phyloP scores from a whole-genome alignment of 768 basidiomycete genomes.

The Lactarius psammicola region DNA sequence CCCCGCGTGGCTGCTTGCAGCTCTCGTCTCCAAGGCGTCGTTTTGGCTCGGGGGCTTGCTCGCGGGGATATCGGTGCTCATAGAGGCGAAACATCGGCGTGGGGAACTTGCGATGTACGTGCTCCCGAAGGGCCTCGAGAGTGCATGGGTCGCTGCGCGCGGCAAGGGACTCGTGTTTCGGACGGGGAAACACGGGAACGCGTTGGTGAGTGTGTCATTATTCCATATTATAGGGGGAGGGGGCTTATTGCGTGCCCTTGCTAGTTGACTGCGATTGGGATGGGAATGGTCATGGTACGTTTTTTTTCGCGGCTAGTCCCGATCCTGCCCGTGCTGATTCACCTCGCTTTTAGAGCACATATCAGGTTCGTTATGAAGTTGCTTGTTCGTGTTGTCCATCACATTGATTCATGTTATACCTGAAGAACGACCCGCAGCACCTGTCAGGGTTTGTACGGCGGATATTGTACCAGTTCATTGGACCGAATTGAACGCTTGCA shows the following conservation, averaged over 20 bases:
- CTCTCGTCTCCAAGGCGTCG: constrained; percentile 65
- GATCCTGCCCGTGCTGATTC: constrained; percentile 11
- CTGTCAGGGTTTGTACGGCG: constrained; percentile 80
- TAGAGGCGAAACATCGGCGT: constrained; percentile 83
- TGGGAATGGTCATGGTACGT: constrained; percentile 89
- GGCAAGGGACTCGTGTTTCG: constrained; percentile 73
- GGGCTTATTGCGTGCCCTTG: constrained; percentile 15
- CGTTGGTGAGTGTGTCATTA: constrained; percentile 46
- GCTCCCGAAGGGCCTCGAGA: constrained; percentile 86
- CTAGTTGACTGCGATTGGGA: constrained; percentile 67
- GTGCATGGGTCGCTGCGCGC: constrained; percentile 75
- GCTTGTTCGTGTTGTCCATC: background rate
- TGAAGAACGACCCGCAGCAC: constrained; percentile 69
- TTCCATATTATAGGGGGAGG: background rate
- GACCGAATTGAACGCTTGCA: constrained; percentile 57
- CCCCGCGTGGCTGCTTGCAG: constrained; percentile 49
- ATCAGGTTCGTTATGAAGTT: constrained; percentile 49
- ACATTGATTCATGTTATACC: background rate
- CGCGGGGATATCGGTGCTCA: constrained; percentile 73
- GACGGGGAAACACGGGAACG: constrained; percentile 68
- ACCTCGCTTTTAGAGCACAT: constrained; percentile 41
- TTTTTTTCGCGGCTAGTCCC: background rate
- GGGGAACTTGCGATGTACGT: constrained; percentile 92
- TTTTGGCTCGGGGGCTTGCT: constrained; percentile 75
- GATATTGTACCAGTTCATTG: constrained; percentile 86